Evolutionary conservation across 169 alveolate species (phyloP).

Genomic region (Ichthyophthirius multifiliis): DNA sequence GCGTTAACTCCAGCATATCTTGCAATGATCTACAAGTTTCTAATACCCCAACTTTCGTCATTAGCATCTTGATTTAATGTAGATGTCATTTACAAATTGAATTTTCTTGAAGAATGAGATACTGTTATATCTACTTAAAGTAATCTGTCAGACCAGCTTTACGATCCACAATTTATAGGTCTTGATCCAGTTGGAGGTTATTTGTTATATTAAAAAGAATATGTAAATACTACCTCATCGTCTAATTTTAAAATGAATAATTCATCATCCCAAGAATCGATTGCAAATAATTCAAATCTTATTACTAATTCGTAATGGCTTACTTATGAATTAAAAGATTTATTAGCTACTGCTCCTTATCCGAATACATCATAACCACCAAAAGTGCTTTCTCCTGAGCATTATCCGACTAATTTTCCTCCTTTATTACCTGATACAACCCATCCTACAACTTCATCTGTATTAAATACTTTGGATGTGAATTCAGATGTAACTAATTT

Average conservation of each 20-base stretch:
- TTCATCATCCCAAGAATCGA: constrained; percentile 16
- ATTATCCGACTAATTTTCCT: neutral
- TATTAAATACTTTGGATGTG: neutral
- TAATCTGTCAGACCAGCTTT: neutral
- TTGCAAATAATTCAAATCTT: neutral
- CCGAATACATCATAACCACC: constrained; percentile 6
- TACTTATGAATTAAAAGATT: neutral
- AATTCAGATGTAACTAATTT: constrained; percentile 3
- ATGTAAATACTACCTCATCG: no score
- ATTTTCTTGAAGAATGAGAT: neutral
- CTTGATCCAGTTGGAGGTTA: no score
- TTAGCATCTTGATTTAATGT: neutral
- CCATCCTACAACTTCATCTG: neutral
- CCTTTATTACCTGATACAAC: neutral
- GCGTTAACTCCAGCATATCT: neutral
- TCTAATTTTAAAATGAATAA: no score
- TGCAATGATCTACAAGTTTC: neutral
- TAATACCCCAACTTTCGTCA: constrained; percentile 13
- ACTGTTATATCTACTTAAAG: neutral
- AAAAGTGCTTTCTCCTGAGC: neutral
- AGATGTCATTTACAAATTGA: neutral
- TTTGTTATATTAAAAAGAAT: no score
- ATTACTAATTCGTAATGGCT: neutral
- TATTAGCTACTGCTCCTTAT: neutral
- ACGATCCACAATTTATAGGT: neutral